Conservation (phyloP, 805 yeast genomes). For the Suhomyces sp. region DNA sequence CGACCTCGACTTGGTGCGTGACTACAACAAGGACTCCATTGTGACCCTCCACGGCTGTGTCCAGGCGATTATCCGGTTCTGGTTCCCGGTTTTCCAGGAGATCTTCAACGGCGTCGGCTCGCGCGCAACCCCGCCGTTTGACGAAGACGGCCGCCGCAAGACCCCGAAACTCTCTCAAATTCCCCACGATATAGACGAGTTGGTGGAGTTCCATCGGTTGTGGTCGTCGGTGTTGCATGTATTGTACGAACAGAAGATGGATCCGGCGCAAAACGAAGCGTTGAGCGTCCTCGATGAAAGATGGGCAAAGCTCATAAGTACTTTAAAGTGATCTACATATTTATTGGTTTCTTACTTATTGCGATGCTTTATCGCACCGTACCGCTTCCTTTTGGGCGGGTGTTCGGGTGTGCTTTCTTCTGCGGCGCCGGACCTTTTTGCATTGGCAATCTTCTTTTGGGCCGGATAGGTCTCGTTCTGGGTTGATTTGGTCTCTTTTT, state of each 20-base stretch:
- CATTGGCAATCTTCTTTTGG: not conserved
- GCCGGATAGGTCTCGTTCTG: not conserved
- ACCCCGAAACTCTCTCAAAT: slow-evolving; percentile 10
- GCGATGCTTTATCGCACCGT: not conserved
- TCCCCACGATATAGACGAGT: slow-evolving; percentile 12
- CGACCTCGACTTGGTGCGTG: slow-evolving; percentile 48
- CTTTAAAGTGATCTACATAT: not conserved
- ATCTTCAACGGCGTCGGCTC: slow-evolving; percentile 30
- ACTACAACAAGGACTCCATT: slow-evolving; percentile 40
- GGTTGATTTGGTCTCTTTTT: not conserved
- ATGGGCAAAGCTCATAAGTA: slow-evolving; percentile 10
- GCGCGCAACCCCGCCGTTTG: slow-evolving; percentile 16
- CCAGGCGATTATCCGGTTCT: slow-evolving; percentile 41
- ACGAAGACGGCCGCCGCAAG: slow-evolving; percentile 12
- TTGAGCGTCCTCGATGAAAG: slow-evolving; percentile 11
- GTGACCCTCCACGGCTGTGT: slow-evolving; percentile 42
- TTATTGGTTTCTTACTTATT: not conserved
- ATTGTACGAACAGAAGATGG: slow-evolving; percentile 38
- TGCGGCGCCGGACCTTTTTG: not conserved
- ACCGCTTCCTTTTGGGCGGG: slow-evolving; percentile 1
- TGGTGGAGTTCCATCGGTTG: slow-evolving; percentile 43
- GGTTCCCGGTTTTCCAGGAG: slow-evolving; percentile 57
- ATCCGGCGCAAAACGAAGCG: slow-evolving; percentile 24
- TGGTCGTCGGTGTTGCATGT: slow-evolving; percentile 49
- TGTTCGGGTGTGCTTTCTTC: not conserved